These are phyloP conservation scores for Vigna unguiculata DNA, from an alignment of 306 rosid species.

Conservation along the genomic window DNA sequence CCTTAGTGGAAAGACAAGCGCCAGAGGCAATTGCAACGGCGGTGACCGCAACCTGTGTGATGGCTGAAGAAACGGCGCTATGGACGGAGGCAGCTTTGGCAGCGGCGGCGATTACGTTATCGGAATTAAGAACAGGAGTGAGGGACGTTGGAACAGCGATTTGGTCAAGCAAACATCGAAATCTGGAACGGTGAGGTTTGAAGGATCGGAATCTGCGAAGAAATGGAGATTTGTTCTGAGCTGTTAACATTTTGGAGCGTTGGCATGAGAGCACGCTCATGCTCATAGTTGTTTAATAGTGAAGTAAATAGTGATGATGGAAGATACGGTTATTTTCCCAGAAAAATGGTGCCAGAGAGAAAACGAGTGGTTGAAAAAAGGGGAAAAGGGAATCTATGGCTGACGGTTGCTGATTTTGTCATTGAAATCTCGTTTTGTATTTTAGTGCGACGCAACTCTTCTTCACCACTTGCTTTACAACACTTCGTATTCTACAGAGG, in stretches of 20 bases:
- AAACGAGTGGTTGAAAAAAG: conserved; percentile 27
- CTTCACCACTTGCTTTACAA: conserved; percentile 16
- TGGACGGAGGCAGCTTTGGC: conserved; percentile 72
- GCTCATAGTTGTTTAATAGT: conserved; percentile 7
- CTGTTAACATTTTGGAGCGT: conserved; percentile 54
- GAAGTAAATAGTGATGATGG: not conserved
- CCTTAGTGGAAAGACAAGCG: conserved; percentile 94
- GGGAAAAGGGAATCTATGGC: conserved; percentile 25
- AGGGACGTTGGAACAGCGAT: conserved; percentile 65
- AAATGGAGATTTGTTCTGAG: conserved; percentile 55
- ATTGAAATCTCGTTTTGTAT: conserved; percentile 31
- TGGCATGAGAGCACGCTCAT: conserved; percentile 65
- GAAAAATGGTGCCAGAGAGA: conserved; percentile 31
- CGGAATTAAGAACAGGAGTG: conserved; percentile 60
- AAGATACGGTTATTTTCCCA: conserved; percentile 47
- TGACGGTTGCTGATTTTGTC: not conserved
- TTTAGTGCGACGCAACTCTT: conserved; percentile 8
- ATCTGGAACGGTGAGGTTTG: conserved; percentile 51
- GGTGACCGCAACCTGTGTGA: conserved; percentile 95
- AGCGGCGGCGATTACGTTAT: conserved; percentile 78
- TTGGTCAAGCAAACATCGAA: conserved; percentile 64
- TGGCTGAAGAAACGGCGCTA: conserved; percentile 89
- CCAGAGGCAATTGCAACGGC: conserved; percentile 98
- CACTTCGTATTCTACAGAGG: too few species aligned
- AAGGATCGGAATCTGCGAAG: conserved; percentile 48